These are phyloP conservation scores for Diaporthe amygdali DNA, from an alignment of 2,329 filamentous ascomycete genomes.

Conservation along the genomic window DNA sequence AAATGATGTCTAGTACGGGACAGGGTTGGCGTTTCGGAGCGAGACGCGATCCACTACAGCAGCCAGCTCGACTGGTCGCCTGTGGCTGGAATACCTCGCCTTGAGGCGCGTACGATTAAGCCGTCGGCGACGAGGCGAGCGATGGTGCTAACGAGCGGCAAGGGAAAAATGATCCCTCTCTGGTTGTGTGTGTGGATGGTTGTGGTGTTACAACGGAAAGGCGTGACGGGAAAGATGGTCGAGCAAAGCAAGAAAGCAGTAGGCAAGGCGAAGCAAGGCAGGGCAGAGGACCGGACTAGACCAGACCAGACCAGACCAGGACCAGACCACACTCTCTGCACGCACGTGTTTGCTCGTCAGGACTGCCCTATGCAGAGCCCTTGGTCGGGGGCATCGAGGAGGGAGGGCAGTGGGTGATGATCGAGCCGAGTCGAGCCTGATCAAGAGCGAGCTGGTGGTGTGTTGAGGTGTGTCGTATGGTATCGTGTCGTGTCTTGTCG, in stretches of 20 bases:
- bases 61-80: not conserved
- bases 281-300: not conserved
- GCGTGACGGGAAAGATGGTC: conserved; percentile 6
- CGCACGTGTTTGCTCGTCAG: not conserved
- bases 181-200: not conserved
- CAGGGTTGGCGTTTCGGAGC: not conserved
- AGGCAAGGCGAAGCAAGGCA: not conserved
- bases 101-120: not conserved
- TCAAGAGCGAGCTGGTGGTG: not conserved
- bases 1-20: not conserved
- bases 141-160: conserved; percentile 35
- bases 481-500: not conserved
- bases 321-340: too few species aligned
- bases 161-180: conserved; percentile 26
- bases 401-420: not conserved
- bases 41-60: not conserved
- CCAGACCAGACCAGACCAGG: not conserved
- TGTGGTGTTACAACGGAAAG: not conserved
- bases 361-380: conserved; percentile 5
- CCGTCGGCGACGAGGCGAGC: not conserved
- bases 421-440: not conserved
- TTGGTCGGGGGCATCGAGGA: conserved; percentile 10
- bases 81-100: not conserved
- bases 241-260: not conserved
- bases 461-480: not conserved